Evolutionary conservation across 345 rosid genomes (phyloP), one percentile per base, ranked within the genome.

Genomic region (Eucalyptus cloeziana): DNA sequence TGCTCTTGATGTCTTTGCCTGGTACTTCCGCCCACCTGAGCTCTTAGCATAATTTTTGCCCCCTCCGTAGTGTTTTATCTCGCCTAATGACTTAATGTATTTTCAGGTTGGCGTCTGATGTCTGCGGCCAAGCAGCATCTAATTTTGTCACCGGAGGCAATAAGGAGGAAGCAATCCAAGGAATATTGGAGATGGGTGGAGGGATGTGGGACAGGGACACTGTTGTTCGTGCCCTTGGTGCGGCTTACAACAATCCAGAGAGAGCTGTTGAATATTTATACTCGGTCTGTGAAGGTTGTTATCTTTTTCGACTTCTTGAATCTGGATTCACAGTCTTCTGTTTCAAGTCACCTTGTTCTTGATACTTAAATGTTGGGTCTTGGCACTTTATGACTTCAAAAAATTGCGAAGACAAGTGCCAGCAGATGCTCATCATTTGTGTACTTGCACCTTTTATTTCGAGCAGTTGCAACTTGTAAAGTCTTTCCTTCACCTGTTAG

Each of bases 181-280:
- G 96, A 90, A 97, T 98, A 92, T 93, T 97, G 91, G 99, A 97
- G 90, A 96, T 97, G 96, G 97, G 99, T 87, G 98, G 99, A 88
- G 99, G 99, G 87, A 93, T 92, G 13, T 97, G 99, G 99, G 97
- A 96, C 85, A 93, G 96, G 90, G 98, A 96, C 45, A 95, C 93
- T 80, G 96, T 97, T 91, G 92, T 95, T 85, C 95, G 94, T 49
- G 99, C 99, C 79, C 98, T 97, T 71, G 96, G 96, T 86, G 99
- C 96, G 89, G 99, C 98, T 86, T 98, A 86, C 92, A 98, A 97
- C 93, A 97, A 97, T 86, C 99, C 96, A 2, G 96, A 95, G 93
- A 95, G 99, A 91, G 99, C 97, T 93, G 96, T 98, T 90, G 99
- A 98, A 92, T 97, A 98, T 92, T 93, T 98, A 85, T 98, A 96